Evolutionary conservation across 129 eudicot genomes (phyloP).

Genomic region (Dittrichia graveolens): DNA sequence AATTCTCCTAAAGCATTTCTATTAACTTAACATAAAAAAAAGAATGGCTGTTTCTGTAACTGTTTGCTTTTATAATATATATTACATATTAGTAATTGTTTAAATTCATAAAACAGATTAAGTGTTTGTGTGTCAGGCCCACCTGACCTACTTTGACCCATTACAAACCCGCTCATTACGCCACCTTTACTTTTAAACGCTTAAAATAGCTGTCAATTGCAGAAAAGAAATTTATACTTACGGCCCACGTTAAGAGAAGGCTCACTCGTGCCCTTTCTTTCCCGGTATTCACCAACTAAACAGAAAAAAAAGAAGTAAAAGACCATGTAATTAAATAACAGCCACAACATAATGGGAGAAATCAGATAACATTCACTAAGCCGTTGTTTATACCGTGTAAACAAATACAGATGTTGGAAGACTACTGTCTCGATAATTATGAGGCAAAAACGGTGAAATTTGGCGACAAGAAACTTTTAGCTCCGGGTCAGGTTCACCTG

Average conservation of each 20-base stretch:
- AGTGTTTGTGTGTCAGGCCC: no score
- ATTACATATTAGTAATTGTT: no score
- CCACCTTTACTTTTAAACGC: not conserved
- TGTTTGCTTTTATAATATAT: no score
- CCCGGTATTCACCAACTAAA: conserved; percentile 91
- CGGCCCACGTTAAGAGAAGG: conserved; percentile 97
- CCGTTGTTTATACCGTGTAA: conserved; percentile 60
- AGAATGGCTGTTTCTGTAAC: no score
- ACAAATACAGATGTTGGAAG: conserved; percentile 95
- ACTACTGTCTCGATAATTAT: conserved; percentile 92
- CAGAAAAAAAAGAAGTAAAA: conserved; percentile 27
- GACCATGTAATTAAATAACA: conserved; percentile 23
- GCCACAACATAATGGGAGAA: not conserved
- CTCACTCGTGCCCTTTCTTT: conserved; percentile 98
- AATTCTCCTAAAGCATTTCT: no score
- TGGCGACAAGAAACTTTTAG: conserved; percentile 93
- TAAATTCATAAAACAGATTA: no score
- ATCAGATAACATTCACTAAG: not conserved
- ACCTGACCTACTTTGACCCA: no score
- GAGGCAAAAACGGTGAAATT: conserved; percentile 97
- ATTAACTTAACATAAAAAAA: no score
- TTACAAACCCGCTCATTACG: no score
- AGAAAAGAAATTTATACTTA: conserved; percentile 36
- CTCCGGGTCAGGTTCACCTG: conserved; percentile 98
- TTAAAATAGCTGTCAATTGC: not conserved